Evolutionary conservation across 331 rosid species (phyloP).

Genomic region (Quercus lobata): DNA sequence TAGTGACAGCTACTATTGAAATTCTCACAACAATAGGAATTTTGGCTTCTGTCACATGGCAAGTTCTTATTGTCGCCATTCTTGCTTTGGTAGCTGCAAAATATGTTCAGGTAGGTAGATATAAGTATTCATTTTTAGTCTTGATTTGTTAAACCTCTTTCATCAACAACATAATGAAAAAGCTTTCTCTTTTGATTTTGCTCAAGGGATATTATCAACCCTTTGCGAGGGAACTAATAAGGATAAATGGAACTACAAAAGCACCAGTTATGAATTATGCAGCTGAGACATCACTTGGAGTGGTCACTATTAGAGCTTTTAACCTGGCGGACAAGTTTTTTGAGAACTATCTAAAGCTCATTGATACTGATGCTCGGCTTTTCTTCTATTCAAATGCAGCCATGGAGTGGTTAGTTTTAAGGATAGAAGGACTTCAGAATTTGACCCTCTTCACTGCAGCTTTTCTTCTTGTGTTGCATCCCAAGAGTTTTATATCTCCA

Average conservation of each 20-base stretch:
- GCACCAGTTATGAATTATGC: constrained; percentile 47
- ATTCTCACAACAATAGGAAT: constrained; percentile 28
- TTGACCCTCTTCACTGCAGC: constrained; percentile 40
- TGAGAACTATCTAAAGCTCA: too few species aligned
- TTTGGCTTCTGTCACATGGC: constrained; percentile 77
- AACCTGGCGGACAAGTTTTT: too few species aligned
- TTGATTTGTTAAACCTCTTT: constrained; percentile 4
- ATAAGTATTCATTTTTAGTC: neutral
- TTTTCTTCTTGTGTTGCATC: constrained; percentile 32
- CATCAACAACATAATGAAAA: neutral
- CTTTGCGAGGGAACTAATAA: constrained; percentile 40
- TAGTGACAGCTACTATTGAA: constrained; percentile 27
- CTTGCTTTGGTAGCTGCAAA: constrained; percentile 44
- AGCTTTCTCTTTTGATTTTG: neutral
- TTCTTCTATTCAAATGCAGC: too few species aligned
- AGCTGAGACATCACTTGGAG: constrained; percentile 4
- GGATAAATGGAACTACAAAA: constrained; percentile 54
- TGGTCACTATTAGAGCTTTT: too few species aligned
- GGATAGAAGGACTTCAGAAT: too few species aligned
- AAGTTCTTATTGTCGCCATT: constrained; percentile 63
- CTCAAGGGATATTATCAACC: constrained; percentile 41
- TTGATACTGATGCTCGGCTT: too few species aligned
- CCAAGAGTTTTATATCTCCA: constrained; percentile 24
- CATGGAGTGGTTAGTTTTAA: too few species aligned
- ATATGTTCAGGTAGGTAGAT: constrained; percentile 44